Evolutionary conservation across 148 eudicot genomes (phyloP).

Genomic region (Arbutus unedo): DNA sequence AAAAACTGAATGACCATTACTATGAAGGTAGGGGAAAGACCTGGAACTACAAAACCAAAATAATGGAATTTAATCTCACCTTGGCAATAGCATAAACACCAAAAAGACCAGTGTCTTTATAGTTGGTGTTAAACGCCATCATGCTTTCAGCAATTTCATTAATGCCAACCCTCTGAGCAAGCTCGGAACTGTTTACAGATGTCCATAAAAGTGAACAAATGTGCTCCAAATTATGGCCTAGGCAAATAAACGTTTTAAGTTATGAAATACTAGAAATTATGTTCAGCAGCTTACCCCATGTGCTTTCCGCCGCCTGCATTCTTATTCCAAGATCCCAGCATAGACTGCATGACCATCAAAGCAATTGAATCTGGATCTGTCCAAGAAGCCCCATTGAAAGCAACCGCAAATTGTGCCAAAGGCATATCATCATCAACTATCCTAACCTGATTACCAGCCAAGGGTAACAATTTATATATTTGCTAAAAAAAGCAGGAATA

Average conservation of each 20-base stretch:
- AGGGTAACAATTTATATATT: background rate
- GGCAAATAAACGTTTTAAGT: background rate
- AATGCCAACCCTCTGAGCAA: slow-evolving; percentile 72
- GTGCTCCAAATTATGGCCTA: background rate
- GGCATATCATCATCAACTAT: slow-evolving; percentile 80
- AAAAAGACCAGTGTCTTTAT: slow-evolving; percentile 87
- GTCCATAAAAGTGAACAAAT: slow-evolving; percentile 17
- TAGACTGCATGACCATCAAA: slow-evolving; percentile 86
- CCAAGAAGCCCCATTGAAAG: slow-evolving; percentile 90
- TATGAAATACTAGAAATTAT: background rate
- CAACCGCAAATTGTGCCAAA: slow-evolving; percentile 88
- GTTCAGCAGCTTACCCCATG: slow-evolving; percentile 56
- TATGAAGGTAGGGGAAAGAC: background rate
- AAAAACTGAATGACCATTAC: background rate
- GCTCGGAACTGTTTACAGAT: slow-evolving; percentile 58
- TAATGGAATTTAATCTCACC: slow-evolving; percentile 36
- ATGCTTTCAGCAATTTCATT: slow-evolving; percentile 88
- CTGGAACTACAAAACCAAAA: background rate
- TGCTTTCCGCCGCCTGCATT: slow-evolving; percentile 83
- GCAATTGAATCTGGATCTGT: slow-evolving; percentile 97
- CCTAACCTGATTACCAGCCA: slow-evolving; percentile 53
- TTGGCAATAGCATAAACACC: slow-evolving; percentile 93
- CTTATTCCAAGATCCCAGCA: slow-evolving; percentile 87
- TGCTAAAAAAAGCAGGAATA: background rate
- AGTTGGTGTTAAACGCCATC: slow-evolving; percentile 92